Conservation (phyloP, 805 yeast genomes). For the Teunomyces cretensis region DNA sequence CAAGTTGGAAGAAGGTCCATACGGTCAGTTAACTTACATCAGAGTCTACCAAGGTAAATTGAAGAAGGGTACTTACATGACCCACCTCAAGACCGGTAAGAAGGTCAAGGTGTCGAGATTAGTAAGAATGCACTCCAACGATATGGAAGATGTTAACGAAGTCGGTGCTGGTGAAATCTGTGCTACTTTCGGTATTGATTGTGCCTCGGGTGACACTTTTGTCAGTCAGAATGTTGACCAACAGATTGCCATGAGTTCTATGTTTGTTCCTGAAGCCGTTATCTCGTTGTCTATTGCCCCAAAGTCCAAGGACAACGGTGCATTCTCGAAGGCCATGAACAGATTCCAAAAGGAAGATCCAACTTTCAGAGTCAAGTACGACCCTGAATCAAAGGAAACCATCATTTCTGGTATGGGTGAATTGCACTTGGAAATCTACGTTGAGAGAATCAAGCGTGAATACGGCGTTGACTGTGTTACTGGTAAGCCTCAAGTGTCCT, state of each 20-base stretch:
- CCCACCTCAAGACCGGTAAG: conserved; percentile 89
- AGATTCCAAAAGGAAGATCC: conserved; percentile 99
- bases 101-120: conserved; percentile 84
- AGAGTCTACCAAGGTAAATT: conserved; percentile 96
- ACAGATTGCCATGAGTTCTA: conserved; percentile 89
- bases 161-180: conserved; percentile 98
- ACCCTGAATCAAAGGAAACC: conserved; percentile 89
- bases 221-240: conserved; percentile 68
- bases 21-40: conserved; percentile 95
- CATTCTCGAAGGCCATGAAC: conserved; percentile 95
- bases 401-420: conserved; percentile 98
- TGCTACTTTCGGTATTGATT: conserved; percentile 98
- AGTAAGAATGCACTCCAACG: conserved; percentile 98
- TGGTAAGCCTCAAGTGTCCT: conserved; percentile 97
- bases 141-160: conserved; percentile 97
- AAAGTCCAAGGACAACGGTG: conserved; percentile 76
- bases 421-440: conserved; percentile 93
- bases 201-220: conserved; percentile 98
- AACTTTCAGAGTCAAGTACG: conserved; percentile 90
- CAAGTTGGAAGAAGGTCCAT: conserved; percentile 97
- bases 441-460: conserved; percentile 97
- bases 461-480: conserved; percentile 93
- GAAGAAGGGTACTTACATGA: conserved; percentile 85
- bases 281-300: conserved; percentile 91
- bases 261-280: conserved; percentile 99